A percentile compares a stretch with the other conserved stretches of the same genome.
Conservation (phyloP, 2,329 filamentous ascomycete species). For the Pestalotiopsis sp. region DNA sequence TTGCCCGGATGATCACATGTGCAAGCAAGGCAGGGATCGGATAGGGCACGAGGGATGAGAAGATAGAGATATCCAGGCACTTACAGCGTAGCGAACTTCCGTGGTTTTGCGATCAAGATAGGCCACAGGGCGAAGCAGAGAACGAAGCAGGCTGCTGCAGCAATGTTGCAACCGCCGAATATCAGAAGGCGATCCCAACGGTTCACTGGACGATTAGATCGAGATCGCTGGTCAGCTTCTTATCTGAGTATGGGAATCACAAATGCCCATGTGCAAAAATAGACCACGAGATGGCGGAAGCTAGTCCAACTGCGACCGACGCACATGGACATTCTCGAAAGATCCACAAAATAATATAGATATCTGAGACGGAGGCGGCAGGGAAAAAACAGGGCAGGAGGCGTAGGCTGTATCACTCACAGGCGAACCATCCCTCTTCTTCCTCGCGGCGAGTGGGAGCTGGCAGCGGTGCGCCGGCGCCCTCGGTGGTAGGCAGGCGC, state of each 20-base stretch:
- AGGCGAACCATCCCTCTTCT: constrained; percentile 91
- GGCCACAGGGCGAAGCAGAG: constrained; percentile 91
- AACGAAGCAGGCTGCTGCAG: constrained; percentile 87
- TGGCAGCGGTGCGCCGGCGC: constrained; percentile 80
- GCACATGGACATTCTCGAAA: constrained; percentile 43
- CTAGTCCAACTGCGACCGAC: constrained; percentile 26
- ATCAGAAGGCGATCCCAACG: constrained; percentile 95
- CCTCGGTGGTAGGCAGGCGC: constrained; percentile 82
- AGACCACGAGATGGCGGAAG: constrained; percentile 40
- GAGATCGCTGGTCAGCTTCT: constrained; percentile 32
- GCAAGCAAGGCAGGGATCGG: constrained; percentile 3
- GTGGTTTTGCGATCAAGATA: constrained; percentile 74
- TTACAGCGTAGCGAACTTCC: constrained; percentile 97
- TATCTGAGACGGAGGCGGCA: constrained; percentile 30
- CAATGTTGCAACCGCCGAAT: constrained; percentile 88
- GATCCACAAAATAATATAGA: constrained; percentile 38
- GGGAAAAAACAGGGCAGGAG: constrained; percentile 22
- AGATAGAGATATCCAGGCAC: constrained; percentile 35
- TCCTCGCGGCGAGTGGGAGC: constrained; percentile 85
- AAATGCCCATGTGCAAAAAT: constrained; percentile 37
- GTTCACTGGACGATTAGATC: constrained; percentile 67
- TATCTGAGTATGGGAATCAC: constrained; percentile 20
- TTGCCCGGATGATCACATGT: constrained; percentile 2
- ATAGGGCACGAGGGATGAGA: constrained; percentile 10
- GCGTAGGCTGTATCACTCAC: constrained; percentile 65